Base-by-base conservation (phyloP, 2,329 filamentous ascomycete species). In the Clarireedia hainanense region DNA sequence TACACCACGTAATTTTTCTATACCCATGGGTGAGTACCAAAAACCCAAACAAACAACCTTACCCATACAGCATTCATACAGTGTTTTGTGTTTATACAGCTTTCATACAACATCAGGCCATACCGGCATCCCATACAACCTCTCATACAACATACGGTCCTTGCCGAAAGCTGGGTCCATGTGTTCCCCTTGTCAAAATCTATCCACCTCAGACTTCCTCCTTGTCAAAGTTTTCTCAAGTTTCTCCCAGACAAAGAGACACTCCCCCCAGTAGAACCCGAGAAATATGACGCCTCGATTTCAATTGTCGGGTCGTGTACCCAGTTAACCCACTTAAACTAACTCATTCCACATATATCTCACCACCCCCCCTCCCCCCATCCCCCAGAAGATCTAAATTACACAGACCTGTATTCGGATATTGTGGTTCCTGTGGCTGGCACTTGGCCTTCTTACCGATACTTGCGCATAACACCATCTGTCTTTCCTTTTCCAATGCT, bases 401-500 rank as follows among this genome's bases (percentile, higher is more conserved):
- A 52, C 50, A 52, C 50, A 52, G 50, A 47, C 42, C 30, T 45
- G 24, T 24, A 36, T 46, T 36, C 34, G 20, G 5, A 37, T 46
- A 7, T 14, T 46, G 27, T 47, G 30, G 6, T 37, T 47, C 45
- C 37, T 7, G 24, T 24, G 45, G 51, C 24, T 46, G 42, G 10
- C 17, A 23, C 12, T 23, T 46, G 23, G 42, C 42, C 23, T 40
- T 15, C 14, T n/a, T 20, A 24, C 39, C 27, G n/a, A 40, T 20
- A 12, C 17, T 42, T 14, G 24, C 26, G 24, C 37, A 26, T 14
- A 43, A 34, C 23, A 36, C 20, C 17, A 5, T 15, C 17, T 24
- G 10, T 26, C 42, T 49, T 54, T 54, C 14, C 45, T 49, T 48
- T 54, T 49, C 24, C 43, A 30, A 49, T 54, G 36, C 52, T 14